phyloP scores from a whole-genome alignment of 306 rosid species.

The Cicer arietinum region DNA sequence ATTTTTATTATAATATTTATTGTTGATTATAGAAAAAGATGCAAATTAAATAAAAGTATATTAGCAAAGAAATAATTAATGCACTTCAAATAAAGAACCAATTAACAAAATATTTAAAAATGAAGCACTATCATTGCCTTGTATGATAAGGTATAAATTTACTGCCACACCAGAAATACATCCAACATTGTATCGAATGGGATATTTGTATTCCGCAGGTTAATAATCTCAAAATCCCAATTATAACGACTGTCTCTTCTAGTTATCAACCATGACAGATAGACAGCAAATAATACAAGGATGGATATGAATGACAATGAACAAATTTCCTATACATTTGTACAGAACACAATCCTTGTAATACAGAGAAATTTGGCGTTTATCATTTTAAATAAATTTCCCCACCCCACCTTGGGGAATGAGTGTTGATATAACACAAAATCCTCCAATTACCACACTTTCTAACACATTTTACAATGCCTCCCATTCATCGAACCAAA shows the following conservation, averaged over 20 bases:
- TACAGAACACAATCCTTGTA: constrained; percentile 41
- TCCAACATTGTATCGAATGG: neutral
- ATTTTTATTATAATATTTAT: no score
- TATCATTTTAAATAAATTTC: constrained; percentile 47
- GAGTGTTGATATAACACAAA: constrained; percentile 30
- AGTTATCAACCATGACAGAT: constrained; percentile 3
- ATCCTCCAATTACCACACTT: constrained; percentile 25
- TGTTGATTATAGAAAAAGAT: no score
- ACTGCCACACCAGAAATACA: neutral
- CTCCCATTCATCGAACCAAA: constrained; percentile 34
- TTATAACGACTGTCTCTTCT: neutral
- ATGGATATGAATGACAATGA: constrained; percentile 37
- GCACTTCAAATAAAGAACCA: neutral
- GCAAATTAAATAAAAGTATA: no score
- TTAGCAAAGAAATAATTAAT: no score
- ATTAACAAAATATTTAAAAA: neutral
- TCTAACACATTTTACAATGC: constrained; percentile 30
- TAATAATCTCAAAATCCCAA: neutral
- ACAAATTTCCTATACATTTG: constrained; percentile 49
- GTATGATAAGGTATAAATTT: neutral
- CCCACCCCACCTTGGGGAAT: constrained; percentile 24
- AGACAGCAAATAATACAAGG: constrained; percentile 31
- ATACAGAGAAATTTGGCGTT: constrained; percentile 24
- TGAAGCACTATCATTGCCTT: neutral
- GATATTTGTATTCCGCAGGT: neutral